A percentile compares a stretch with the other conserved stretches of the same genome.
phyloP scores from a whole-genome alignment of 1,284 basidiomycete species.

The Leccinum griseonigrum region DNA sequence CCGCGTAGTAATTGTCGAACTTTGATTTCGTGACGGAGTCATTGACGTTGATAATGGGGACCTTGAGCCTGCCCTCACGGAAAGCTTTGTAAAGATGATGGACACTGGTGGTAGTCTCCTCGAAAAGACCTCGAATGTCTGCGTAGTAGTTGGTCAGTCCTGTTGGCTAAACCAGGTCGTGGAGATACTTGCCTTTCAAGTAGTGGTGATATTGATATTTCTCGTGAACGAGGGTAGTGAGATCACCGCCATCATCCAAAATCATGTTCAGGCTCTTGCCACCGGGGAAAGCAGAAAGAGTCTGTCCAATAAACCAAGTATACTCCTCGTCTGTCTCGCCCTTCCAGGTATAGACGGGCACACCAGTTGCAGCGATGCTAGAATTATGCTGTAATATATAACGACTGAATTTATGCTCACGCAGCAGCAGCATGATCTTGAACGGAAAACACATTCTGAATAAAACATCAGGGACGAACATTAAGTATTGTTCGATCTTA shows the following conservation, averaged over 20 bases:
- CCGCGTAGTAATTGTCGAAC: constrained; percentile 93
- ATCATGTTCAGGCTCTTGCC: constrained; percentile 97
- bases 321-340: constrained; percentile 99
- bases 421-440: constrained; percentile 99
- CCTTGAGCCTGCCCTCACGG: constrained; percentile 94
- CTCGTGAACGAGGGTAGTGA: constrained; percentile 93
- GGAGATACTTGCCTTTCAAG: constrained; percentile 55
- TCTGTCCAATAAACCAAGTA: constrained; percentile 97
- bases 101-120: constrained; percentile 99
- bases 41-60: constrained; percentile 99
- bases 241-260: constrained; percentile 98
- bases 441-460: constrained; percentile 98
- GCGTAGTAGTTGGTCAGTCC: constrained; percentile 7
- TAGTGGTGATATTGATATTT: constrained; percentile 81
- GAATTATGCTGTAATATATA: constrained; percentile 2
- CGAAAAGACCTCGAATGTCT: constrained; percentile 93
- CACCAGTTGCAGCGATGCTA: constrained; percentile 95
- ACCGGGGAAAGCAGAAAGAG: constrained; percentile 76
- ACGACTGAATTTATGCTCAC: constrained; percentile 44
- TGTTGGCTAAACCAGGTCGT: not conserved
- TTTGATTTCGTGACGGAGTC: constrained; percentile 99
- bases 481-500: constrained; percentile 34
- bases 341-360: constrained; percentile 99
- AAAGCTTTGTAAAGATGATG: constrained; percentile 99
- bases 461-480: constrained; percentile 10